Evolutionary conservation across 805 yeast species (phyloP), one percentile per base, ranked within the genome.

Genomic region (Debaryomyces prosopidis): DNA sequence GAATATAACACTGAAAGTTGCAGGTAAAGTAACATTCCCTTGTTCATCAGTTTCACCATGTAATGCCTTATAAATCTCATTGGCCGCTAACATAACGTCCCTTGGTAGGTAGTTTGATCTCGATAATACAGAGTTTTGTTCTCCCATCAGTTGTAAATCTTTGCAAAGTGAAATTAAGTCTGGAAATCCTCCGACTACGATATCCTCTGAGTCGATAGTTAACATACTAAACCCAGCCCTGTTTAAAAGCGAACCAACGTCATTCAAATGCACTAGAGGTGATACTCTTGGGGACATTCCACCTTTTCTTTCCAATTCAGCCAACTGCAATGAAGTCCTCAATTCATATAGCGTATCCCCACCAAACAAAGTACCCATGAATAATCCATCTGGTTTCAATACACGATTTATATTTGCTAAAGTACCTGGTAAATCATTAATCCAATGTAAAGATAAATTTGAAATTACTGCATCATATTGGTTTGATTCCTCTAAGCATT

Each of bases 261-360:
- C 96, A 42, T 83, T 79, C 33, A 88, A 79, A 31, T 84, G 87
- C 3, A 89, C 90, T 52, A 89, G 72, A 0, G 96, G 96, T 4
- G 91, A 84, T 4, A 89, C 79, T 32, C 96, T 69, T 1, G 96
- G 94, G 1, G 92, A 78, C 47, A 88, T 74, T 2, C 96, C 90
- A 8, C 95, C 94, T 38, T 65, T 70, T 41, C 95, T 72, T 58
- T 89, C 96, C 67, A 83, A 68, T 57, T 89, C 96, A 0, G 96
- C 95, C 45, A 89, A 67, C 62, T 89, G 96, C 37, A 89, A 68
- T 2, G 90, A 73, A 0, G 96, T 85, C 40, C 96, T 75, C 48
- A 89, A 72, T 62, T 89, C 96, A 57, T 81, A 89, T n/a, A 89
- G 64, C 1, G 95, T 85, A 58, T 89, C 96, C 9, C 91, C 92